Evolutionary conservation across 2,329 filamentous ascomycete genomes (phyloP).

Genomic region (Chaetomiaceae sp.): DNA sequence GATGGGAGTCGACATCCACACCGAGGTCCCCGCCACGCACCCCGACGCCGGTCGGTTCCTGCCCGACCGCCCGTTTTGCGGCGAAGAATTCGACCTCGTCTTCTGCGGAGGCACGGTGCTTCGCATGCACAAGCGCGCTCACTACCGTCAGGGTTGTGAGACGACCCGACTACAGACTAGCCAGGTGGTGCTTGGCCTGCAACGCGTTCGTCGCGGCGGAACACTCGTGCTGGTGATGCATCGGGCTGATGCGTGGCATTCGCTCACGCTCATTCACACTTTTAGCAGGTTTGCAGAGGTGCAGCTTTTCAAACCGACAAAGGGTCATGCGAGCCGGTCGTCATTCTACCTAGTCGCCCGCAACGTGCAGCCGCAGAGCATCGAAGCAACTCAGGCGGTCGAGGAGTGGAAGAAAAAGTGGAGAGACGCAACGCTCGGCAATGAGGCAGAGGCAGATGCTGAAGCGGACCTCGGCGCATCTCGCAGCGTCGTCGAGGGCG

Average conservation of each 20-base stretch:
- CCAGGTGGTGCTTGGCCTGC: constrained; percentile 44
- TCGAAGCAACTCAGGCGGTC: constrained; percentile 35
- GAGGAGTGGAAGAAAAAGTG: constrained; percentile 39
- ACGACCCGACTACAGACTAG: constrained; percentile 33
- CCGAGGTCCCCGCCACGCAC: constrained; percentile 32
- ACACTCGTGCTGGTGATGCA: constrained; percentile 50
- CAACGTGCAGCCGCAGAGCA: constrained; percentile 33
- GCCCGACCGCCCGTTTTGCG: constrained; percentile 25
- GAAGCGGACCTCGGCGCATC: no score
- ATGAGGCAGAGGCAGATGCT: no score
- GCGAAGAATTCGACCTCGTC: constrained; percentile 38
- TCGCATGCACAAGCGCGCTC: constrained; percentile 34
- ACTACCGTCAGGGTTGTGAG: constrained; percentile 36
- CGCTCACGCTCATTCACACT: constrained; percentile 34
- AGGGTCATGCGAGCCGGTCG: constrained; percentile 38
- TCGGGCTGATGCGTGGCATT: constrained; percentile 40
- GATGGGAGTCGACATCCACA: constrained; percentile 33
- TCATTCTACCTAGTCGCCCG: constrained; percentile 53
- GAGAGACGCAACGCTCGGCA: no score
- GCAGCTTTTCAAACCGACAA: constrained; percentile 42
- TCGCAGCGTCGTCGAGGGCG: no score
- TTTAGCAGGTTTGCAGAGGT: constrained; percentile 43
- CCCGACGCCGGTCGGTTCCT: constrained; percentile 32
- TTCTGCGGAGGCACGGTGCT: constrained; percentile 47
- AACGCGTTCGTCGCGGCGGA: constrained; percentile 43